Conservation (phyloP, 129 eudicot species). For the Tagetes patula region DNA sequence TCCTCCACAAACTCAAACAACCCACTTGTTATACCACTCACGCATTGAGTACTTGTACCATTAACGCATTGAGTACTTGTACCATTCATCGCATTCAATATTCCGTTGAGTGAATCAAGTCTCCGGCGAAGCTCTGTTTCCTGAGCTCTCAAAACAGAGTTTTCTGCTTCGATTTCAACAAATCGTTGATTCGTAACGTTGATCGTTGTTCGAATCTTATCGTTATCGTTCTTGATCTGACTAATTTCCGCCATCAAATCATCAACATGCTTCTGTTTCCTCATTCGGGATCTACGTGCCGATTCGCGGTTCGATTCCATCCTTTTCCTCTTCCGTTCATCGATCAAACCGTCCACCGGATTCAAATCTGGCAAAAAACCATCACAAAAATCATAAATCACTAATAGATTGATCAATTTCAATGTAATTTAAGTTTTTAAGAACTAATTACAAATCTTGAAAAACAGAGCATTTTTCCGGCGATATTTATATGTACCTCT, state of each 20-base stretch:
- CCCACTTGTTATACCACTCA: neutral
- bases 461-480: too few relatives aligned
- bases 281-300: slow-evolving; percentile 78
- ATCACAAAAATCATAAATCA: neutral
- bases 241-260: slow-evolving; percentile 51
- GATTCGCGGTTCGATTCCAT: slow-evolving; percentile 93
- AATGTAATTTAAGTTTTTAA: neutral
- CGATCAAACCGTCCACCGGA: slow-evolving; percentile 52
- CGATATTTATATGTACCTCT: neutral
- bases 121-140: slow-evolving; percentile 66
- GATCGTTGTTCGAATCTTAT: slow-evolving; percentile 49
- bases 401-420: too few relatives aligned
- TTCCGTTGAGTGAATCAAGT: slow-evolving; percentile 66
- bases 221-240: slow-evolving; percentile 49
- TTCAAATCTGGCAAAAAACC: slow-evolving; percentile 18
- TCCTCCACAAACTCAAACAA: slow-evolving; percentile 39
- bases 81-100: slow-evolving; percentile 42
- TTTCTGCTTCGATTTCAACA: slow-evolving; percentile 62
- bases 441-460: too few relatives aligned
- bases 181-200: slow-evolving; percentile 47
- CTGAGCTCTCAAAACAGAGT: slow-evolving; percentile 78
- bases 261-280: slow-evolving; percentile 71
- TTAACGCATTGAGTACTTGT: slow-evolving; percentile 18
- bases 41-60: neutral
- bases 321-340: slow-evolving; percentile 74